Conservation (phyloP, 768 basidiomycete species). For the Podaxis pistillaris region DNA sequence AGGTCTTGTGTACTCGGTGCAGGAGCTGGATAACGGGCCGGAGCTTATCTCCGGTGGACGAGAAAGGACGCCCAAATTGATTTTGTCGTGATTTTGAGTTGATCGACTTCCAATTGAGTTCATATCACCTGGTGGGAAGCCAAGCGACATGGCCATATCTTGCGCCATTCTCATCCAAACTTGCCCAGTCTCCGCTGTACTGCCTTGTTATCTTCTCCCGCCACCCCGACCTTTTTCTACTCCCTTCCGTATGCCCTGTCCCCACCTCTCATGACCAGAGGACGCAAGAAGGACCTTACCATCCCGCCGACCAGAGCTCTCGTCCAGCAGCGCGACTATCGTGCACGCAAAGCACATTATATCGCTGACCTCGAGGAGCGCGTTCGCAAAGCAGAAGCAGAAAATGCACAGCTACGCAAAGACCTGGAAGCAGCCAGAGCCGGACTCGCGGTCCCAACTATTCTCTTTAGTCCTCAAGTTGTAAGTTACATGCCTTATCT, state of each 20-base stretch:
- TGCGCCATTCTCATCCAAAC: slow-evolving; percentile 34
- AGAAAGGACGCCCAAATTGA: slow-evolving; percentile 14
- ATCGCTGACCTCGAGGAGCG: slow-evolving; percentile 55
- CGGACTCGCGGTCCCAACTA: slow-evolving; percentile 31
- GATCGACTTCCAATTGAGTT: slow-evolving; percentile 15
- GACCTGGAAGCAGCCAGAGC: slow-evolving; percentile 46
- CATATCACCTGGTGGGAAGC: slow-evolving; percentile 14
- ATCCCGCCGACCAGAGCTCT: slow-evolving; percentile 59
- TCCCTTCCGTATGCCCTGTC: slow-evolving; percentile 8
- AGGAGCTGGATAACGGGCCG: slow-evolving; percentile 1
- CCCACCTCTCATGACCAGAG: slow-evolving; percentile 48
- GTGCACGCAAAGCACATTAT: slow-evolving; percentile 58
- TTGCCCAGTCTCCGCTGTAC: slow-evolving; percentile 22
- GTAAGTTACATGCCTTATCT: slow-evolving; percentile 23
- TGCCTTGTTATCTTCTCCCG: slow-evolving; percentile 15
- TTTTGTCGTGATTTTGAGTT: slow-evolving; percentile 25
- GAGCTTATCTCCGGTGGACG: slow-evolving; percentile 16
- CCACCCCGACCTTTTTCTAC: slow-evolving; percentile 14
- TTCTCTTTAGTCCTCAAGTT: slow-evolving; percentile 27
- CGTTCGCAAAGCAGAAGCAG: slow-evolving; percentile 50
- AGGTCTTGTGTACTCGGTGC: neutral
- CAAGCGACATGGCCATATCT: slow-evolving; percentile 25
- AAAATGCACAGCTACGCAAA: slow-evolving; percentile 47
- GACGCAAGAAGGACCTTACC: slow-evolving; percentile 63
- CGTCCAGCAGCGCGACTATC: slow-evolving; percentile 63